A percentile compares a stretch with the other conserved stretches of the same genome.
These are phyloP conservation scores for Neurospora sp. DNA, from an alignment of 2,329 filamentous ascomycete species.

Conservation along the genomic window DNA sequence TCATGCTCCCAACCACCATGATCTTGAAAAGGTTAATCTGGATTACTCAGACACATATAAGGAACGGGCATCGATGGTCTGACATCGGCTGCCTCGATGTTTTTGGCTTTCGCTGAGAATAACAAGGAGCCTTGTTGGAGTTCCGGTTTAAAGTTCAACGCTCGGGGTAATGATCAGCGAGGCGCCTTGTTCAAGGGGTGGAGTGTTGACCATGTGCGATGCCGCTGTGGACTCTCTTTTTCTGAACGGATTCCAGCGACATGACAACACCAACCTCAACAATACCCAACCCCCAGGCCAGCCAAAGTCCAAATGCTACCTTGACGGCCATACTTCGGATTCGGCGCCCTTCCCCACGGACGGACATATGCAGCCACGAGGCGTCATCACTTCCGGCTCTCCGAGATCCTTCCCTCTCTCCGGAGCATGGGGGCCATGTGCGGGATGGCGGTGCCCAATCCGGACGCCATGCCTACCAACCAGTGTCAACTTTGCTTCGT, in stretches of 20 bases:
- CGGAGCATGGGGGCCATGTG: slow-evolving; percentile 1
- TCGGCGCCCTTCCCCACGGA: neutral
- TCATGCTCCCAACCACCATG: neutral
- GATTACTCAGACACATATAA: neutral
- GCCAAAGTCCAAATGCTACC: neutral
- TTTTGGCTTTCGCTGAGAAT: neutral
- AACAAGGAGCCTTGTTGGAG: neutral
- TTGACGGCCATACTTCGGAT: neutral
- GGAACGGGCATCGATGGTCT: neutral
- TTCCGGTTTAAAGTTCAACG: neutral
- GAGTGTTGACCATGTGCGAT: neutral
- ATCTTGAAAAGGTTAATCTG: neutral
- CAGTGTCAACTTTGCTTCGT: neutral
- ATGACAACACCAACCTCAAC: neutral
- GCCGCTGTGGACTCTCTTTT: neutral
- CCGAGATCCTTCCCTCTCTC: slow-evolving; percentile 11
- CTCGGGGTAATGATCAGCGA: slow-evolving; percentile 2
- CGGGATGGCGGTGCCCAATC: neutral
- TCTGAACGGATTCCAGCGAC: neutral
- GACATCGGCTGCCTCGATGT: neutral
- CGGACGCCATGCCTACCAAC: neutral
- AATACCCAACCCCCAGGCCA: neutral
- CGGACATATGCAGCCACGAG: neutral
- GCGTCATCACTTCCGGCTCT: slow-evolving; percentile 5
- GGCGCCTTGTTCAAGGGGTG: neutral